Evolutionary conservation across 805 yeast genomes (phyloP).

Genomic region (Kodamaea kakaduensis): DNA sequence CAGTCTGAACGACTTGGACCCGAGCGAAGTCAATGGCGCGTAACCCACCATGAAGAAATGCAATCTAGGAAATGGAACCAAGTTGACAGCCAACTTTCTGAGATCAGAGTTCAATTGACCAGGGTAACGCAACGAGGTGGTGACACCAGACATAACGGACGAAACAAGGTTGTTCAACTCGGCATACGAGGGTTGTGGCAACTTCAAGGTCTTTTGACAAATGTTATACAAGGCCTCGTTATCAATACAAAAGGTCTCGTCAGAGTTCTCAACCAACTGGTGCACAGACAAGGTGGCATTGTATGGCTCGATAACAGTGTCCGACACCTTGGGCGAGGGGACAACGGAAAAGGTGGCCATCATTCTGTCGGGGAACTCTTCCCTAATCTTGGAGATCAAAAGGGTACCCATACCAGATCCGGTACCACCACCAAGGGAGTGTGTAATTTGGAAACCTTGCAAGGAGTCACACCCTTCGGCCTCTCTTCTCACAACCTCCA

Average conservation of each 20-base stretch:
- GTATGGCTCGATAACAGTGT: conserved; percentile 93
- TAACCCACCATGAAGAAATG: conserved; percentile 95
- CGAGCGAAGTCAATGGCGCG: conserved; percentile 83
- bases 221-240: conserved; percentile 90
- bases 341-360: conserved; percentile 92
- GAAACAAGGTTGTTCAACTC: conserved; percentile 83
- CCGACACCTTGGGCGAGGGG: conserved; percentile 87
- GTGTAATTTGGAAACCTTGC: conserved; percentile 87
- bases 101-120: conserved; percentile 92
- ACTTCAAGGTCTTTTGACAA: conserved; percentile 79
- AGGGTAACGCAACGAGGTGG: conserved; percentile 90
- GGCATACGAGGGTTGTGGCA: conserved; percentile 71
- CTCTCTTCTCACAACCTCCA: conserved; percentile 89
- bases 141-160: conserved; percentile 92
- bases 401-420: conserved; percentile 97
- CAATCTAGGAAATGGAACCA: conserved; percentile 92
- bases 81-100: conserved; percentile 88
- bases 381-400: conserved; percentile 78
- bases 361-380: conserved; percentile 94
- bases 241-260: conserved; percentile 93
- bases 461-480: conserved; percentile 90
- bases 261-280: conserved; percentile 85
- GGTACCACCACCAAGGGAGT: conserved; percentile 72
- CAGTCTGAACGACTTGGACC: conserved; percentile 77
- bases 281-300: conserved; percentile 88